Evolutionary conservation across 306 rosid species (phyloP), one percentile per base, ranked within the genome.

Genomic region (Geum urbanum): DNA sequence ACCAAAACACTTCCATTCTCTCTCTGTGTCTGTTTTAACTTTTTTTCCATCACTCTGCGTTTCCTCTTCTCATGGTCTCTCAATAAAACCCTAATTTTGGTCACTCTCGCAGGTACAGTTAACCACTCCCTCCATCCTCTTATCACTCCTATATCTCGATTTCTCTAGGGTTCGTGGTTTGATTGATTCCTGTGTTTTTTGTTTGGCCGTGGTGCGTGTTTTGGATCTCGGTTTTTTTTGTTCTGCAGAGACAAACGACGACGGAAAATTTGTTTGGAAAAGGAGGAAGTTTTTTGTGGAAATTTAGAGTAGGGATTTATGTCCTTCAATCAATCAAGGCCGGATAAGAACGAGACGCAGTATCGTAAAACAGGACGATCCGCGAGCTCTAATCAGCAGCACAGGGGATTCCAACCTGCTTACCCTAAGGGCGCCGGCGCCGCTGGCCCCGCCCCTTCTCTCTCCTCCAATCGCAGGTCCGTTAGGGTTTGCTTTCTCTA

Each of bases 321-420:
- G 99, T 95, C 97, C 96, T 83, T 82, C 91, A 84, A 95, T 87
- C 99, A 91, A 95, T 84, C 96, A 80, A 89, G 89, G 87, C 11
- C 92, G 63, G 97, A 89, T 35, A 91, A 86, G 91, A 91, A 68
- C 85, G 92, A 91, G 67, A 78, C 72, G 60, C 85, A 79, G 70
- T 63, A 86, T 83, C 86, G 91, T 75, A 87, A 72, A 75, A 18
- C 88, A 55, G 88, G 86, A 57, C 96, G 99, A 86, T 79, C 92
- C 74, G 41, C 83, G 9, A 79, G 79, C 95, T 89, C 86, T 67
- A 94, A 87, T 69, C 97, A 84, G 83, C 97, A 77, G 85, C 80
- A 70, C 74, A 44, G 95, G 72, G 86, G 85, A 72, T 69, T 84
- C 60, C 69, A 90, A 59, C 78, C 86, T 12, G 71, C 73, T 55